These are phyloP conservation scores for Bryoerythrophyllum caledonicum DNA, from an alignment of 225 moss, liverwort and hornwort genomes.

Conservation along the genomic window DNA sequence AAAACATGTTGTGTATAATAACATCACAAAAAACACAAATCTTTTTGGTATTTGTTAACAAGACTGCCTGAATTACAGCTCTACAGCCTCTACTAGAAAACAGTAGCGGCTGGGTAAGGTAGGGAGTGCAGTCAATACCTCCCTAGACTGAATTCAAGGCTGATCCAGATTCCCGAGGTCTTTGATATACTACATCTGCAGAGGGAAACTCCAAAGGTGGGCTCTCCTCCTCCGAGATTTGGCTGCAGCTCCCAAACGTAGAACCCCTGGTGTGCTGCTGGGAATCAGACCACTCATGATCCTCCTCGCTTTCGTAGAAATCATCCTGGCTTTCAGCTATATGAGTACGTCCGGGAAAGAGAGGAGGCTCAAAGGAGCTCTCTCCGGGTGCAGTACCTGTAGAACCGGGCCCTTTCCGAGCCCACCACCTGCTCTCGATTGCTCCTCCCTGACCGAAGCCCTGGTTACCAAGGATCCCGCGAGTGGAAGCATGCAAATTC, in stretches of 20 bases:
- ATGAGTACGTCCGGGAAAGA: conserved; percentile 60
- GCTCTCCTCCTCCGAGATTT: conserved; percentile 80
- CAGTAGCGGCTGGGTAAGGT: too few relatives aligned
- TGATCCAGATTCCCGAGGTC: conserved; percentile 48
- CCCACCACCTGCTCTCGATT: conserved; percentile 96
- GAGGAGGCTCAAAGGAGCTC: conserved; percentile 88
- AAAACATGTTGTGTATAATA: too few relatives aligned
- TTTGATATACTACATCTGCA: conserved; percentile 88
- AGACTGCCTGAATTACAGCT: too few relatives aligned
- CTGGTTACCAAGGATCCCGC: conserved; percentile 74
- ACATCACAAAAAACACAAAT: too few relatives aligned
- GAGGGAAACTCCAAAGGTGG: conserved; percentile 82
- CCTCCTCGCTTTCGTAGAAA: conserved; percentile 92
- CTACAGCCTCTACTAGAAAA: too few relatives aligned
- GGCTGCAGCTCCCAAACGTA: conserved; percentile 59
- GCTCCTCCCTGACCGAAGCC: conserved; percentile 54
- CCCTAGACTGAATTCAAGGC: conserved; percentile 5
- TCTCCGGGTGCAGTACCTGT: conserved; percentile 68
- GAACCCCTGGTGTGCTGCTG: conserved; percentile 45
- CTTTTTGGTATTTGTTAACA: too few relatives aligned
- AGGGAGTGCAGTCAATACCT: conserved; percentile 15
- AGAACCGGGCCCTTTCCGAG: conserved; percentile 74
- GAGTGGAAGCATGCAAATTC: conserved; percentile 53
- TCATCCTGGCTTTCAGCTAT: conserved; percentile 86
- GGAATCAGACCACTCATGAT: conserved; percentile 82